A percentile compares a stretch with the other conserved stretches of the same genome.
Conservation (phyloP, 2,329 filamentous ascomycete species). For the Escovopsis weberi region DNA sequence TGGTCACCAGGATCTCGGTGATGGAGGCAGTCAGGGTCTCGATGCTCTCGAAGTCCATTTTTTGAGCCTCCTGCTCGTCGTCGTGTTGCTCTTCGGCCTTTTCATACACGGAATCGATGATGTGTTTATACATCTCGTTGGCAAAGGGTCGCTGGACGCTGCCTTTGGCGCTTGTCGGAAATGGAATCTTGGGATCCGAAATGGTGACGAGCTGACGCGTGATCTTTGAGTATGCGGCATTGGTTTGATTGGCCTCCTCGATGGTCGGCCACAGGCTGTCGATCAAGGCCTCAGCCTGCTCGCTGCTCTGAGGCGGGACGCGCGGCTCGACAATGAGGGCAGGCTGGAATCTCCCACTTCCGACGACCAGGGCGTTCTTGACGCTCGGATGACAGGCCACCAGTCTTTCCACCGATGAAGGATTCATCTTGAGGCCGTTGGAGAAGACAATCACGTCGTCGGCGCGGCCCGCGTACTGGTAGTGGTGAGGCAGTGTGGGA, state of each 20-base stretch:
- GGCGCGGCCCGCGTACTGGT: constrained; percentile 21
- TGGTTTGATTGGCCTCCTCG: constrained; percentile 26
- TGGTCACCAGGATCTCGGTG: constrained; percentile 6
- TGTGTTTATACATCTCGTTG: constrained; percentile 25
- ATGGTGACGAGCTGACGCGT: constrained; percentile 24
- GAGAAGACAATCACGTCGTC: constrained; percentile 28
- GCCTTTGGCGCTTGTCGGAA: constrained; percentile 30
- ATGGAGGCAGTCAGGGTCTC: constrained; percentile 12
- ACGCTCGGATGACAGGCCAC: constrained; percentile 16
- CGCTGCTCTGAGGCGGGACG: constrained; percentile 12
- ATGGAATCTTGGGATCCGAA: constrained; percentile 25
- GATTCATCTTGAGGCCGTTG: constrained; percentile 28
- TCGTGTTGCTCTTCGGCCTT: constrained; percentile 8
- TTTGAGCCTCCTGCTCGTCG: not conserved
- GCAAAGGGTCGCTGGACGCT: constrained; percentile 28
- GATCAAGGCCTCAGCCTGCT: constrained; percentile 17
- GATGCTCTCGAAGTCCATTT: constrained; percentile 9
- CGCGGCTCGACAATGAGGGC: constrained; percentile 32
- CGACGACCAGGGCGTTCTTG: constrained; percentile 23
- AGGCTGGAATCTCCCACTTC: constrained; percentile 29
- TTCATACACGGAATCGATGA: constrained; percentile 28
- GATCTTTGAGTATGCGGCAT: constrained; percentile 32
- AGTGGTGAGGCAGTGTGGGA: constrained; percentile 17
- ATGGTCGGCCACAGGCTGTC: constrained; percentile 30
- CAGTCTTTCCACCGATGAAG: constrained; percentile 19